Evolutionary conservation across 768 basidiomycete genomes (phyloP), one percentile per base, ranked within the genome.

Genomic region (Bullera alba): DNA sequence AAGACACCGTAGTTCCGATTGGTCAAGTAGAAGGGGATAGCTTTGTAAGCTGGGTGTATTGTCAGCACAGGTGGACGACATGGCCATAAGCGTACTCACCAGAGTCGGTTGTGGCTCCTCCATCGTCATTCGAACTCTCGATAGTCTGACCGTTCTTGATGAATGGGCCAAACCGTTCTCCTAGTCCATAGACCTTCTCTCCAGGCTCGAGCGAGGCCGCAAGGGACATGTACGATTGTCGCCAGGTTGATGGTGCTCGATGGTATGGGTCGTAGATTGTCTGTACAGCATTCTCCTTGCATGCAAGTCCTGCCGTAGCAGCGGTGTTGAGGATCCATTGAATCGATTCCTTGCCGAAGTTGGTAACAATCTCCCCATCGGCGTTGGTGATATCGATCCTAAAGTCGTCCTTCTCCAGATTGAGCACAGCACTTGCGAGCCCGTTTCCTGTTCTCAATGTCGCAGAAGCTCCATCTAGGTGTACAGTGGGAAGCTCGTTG

Each of bases 121-220:
- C 51, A 30, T 52, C 51, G 17, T 52, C 51, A n/a, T 52, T 46
- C 5, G 45, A 47, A 14, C 46, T 27, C 36, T 52, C 51, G 19
- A 52, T 37, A 21, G 28, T 29, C 45, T 52, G 51, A 3, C 51
- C 51, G 26, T 52, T 52, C 45, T 52, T 52, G 44, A 52, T 47
- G 17, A 52, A 47, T 22, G 51, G 51, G 5, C 51, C 51, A 38
- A 52, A 52, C 32, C 51, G 4, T 28, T 52, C 51, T 21, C 51
- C 51, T 28, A 52, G 25, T 1, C 51, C 51, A 29, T 52, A 52
- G 0, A 52, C 51, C 2, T 47, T 46, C 34, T 52, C 51, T 30
- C 51, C 51, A 0, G 27, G 30, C 14, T 19, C 35, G 19, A 47
- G 46, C n/a, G 46, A 32, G 12, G 36, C 17, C 15, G 46, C 46